Evolutionary conservation across 371 early-diverging fungal species (phyloP).

Genomic region (Blastocladiella emersonii): DNA sequence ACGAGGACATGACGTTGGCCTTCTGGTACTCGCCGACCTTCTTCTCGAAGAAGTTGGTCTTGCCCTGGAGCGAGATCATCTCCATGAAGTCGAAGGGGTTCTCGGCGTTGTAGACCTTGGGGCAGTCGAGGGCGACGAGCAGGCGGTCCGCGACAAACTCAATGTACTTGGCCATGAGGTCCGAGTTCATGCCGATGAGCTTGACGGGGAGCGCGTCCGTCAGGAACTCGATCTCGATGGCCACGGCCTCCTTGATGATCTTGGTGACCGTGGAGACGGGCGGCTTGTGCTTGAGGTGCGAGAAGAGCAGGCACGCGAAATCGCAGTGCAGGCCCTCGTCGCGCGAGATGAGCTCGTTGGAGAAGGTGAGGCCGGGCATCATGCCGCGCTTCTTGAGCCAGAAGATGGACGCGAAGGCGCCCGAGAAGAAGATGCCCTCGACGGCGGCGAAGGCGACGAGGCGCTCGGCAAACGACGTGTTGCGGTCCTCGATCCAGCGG

Average conservation of each 20-base stretch:
- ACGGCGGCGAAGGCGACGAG: constrained; percentile 99
- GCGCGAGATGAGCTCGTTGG: constrained; percentile 97
- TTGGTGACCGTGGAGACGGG: constrained; percentile 45
- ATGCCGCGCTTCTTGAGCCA: constrained; percentile 99
- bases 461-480: constrained; percentile 86
- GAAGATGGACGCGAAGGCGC: constrained; percentile 98
- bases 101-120: constrained; percentile 73
- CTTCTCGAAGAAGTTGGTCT: constrained; percentile 99
- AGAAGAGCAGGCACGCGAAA: constrained; percentile 97
- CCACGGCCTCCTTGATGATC: constrained; percentile 90
- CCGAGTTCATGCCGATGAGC: constrained; percentile 97
- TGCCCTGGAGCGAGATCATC: constrained; percentile 96
- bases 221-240: constrained; percentile 93
- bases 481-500: constrained; percentile 81
- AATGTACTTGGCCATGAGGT: constrained; percentile 96
- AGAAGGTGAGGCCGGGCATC: constrained; percentile 99
- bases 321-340: constrained; percentile 99
- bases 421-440: constrained; percentile 99
- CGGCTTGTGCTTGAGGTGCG: constrained; percentile 71
- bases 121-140: constrained; percentile 78
- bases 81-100: constrained; percentile 99
- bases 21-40: constrained; percentile 98
- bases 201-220: constrained; percentile 89
- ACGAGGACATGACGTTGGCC: constrained; percentile 78
- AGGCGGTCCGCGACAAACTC: constrained; percentile 99